phyloP scores from a whole-genome alignment of 2,329 filamentous ascomycete species.

The Fusarium subglutinans region DNA sequence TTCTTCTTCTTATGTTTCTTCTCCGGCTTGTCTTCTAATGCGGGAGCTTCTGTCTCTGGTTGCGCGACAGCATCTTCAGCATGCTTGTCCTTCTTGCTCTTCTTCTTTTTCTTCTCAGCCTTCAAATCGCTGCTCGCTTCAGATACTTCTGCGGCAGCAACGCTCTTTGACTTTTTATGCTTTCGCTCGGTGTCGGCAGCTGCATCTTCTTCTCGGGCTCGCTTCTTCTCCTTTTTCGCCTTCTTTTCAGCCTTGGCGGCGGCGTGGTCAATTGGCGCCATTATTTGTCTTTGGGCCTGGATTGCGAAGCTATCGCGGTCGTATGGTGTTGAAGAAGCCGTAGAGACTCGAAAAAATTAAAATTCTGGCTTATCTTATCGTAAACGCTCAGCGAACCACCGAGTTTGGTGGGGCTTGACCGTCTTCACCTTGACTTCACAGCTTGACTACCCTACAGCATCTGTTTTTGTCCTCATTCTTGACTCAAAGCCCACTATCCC shows the following conservation, averaged over 20 bases:
- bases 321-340: slow-evolving; percentile 19
- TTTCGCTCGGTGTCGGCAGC: slow-evolving; percentile 54
- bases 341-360: slow-evolving; percentile 34
- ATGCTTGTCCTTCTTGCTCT: slow-evolving; percentile 44
- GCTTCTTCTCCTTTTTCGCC: slow-evolving; percentile 57
- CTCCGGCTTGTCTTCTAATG: slow-evolving; percentile 34
- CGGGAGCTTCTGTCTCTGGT: slow-evolving; percentile 9
- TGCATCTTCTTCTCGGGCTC: slow-evolving; percentile 55
- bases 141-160: slow-evolving; percentile 43
- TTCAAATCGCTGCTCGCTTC: slow-evolving; percentile 46
- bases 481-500: background rate
- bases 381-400: slow-evolving; percentile 29
- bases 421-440: background rate
- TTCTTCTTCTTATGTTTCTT: slow-evolving; percentile 48
- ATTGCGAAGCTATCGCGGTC: slow-evolving; percentile 23
- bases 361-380: slow-evolving; percentile 35
- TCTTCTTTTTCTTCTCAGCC: slow-evolving; percentile 45
- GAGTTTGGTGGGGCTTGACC: slow-evolving; percentile 13
- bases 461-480: background rate
- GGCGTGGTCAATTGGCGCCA: slow-evolving; percentile 48
- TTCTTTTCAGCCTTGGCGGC: slow-evolving; percentile 52
- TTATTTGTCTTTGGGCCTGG: slow-evolving; percentile 35
- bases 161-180: slow-evolving; percentile 62
- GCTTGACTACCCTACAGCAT: slow-evolving; percentile 3
- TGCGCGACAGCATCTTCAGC: slow-evolving; percentile 10